Evolutionary conservation across 495 filamentous ascomycete species (phyloP), one percentile per base, ranked within the genome.

Genomic region (Aspergillus mulundensis): DNA sequence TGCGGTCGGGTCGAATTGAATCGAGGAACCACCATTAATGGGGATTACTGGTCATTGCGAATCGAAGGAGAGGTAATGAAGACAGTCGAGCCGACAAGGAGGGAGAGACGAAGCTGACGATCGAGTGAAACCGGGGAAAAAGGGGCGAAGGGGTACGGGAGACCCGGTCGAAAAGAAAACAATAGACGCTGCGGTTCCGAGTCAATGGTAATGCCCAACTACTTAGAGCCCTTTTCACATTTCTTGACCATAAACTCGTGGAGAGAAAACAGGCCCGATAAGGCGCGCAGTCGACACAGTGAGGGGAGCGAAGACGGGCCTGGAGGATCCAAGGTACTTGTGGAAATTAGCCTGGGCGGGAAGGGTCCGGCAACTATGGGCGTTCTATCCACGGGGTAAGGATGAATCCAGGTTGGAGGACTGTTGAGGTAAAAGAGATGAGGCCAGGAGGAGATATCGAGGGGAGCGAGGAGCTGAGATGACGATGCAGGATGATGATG

Each of bases 111-210:
- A 47, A 51, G 50, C 43, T 55, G 53, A 51, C 42, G 58, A 42
- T 25, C 32, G 42, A 53, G 46, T 43, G 62, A 46, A 51, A 30
- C 42, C 51, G 49, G 52, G 40, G 34, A 61, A 65, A 65, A 61
- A 56, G 59, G 62, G 62, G 62, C 24, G 56, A 34, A 60, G 59
- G 58, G 62, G 53, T 50, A 58, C 51, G 54, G 54, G 48, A 49
- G 15, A 43, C 54, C 56, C 61, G 57, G 58, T 60, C 54, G 23
- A 41, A 30, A 50, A 50, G 19, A 32, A 49, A 50, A 57, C 36
- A 50, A 40, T 36, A 50, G 40, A 50, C 11, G 34, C 16, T 5
- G 25, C 46, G 46, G 28, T 23, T 50, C 23, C 28, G 16, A 44
- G 50, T 36, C 39, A 21, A 50, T 21, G 40, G 47, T 50, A 43